phyloP scores from a whole-genome alignment of 805 yeast genomes.

The Hanseniaspora nectarophila region DNA sequence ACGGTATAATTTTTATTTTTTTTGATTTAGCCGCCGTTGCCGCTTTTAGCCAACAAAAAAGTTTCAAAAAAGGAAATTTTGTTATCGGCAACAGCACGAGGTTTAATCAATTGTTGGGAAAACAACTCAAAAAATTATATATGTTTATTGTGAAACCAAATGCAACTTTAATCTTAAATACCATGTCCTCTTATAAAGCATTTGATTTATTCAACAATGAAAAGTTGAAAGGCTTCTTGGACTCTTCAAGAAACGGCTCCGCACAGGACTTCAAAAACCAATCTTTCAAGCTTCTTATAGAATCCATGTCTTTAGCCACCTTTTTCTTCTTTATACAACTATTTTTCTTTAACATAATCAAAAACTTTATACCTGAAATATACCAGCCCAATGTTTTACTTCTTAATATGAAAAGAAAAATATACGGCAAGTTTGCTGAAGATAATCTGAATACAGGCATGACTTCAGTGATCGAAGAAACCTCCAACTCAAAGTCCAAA shows the following conservation, averaged over 20 bases:
- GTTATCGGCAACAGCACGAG: background rate
- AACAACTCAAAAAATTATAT: too few species aligned
- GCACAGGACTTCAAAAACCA: conserved; percentile 51
- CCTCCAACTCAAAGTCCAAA: background rate
- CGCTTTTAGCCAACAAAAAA: background rate
- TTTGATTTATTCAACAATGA: background rate
- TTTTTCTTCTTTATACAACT: conserved; percentile 45
- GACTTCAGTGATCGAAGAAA: background rate
- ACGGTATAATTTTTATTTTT: background rate
- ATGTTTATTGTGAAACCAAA: too few species aligned
- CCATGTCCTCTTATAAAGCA: background rate
- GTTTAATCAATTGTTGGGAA: background rate
- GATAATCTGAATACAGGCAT: background rate
- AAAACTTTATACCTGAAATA: conserved; percentile 30
- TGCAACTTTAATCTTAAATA: too few species aligned
- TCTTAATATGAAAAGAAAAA: background rate
- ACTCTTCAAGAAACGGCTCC: conserved; percentile 44
- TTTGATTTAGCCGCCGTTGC: background rate
- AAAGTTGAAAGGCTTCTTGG: conserved; percentile 27
- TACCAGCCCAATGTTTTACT: conserved; percentile 43
- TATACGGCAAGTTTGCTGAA: background rate
- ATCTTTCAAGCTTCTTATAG: conserved; percentile 43
- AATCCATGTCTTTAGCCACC: conserved; percentile 44
- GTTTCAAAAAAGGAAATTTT: background rate
- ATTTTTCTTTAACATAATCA: conserved; percentile 30